Percentiles rank a stretch among this genome's conserved stretches.
These are phyloP conservation scores for Paraphaeosphaeria sporulosa DNA, from an alignment of 2,329 filamentous ascomycete species.

Conservation along the genomic window DNA sequence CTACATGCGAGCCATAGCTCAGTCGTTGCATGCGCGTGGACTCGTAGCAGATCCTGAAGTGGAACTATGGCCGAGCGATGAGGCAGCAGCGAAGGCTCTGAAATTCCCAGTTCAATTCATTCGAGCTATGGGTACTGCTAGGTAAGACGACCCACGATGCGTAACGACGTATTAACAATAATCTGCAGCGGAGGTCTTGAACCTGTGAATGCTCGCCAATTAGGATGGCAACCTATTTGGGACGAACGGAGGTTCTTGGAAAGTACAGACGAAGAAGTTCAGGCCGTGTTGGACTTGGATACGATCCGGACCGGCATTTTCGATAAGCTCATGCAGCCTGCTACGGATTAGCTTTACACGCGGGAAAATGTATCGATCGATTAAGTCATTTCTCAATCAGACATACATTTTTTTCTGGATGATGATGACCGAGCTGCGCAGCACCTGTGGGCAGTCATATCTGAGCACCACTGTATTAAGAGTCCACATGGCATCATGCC, in stretches of 20 bases:
- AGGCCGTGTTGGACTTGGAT: slow-evolving; percentile 18
- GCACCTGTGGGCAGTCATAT: neutral
- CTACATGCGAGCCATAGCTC: slow-evolving; percentile 16
- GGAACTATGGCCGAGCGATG: slow-evolving; percentile 20
- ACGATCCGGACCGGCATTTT: slow-evolving; percentile 16
- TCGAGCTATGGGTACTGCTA: slow-evolving; percentile 16
- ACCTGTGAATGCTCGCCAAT: slow-evolving; percentile 15
- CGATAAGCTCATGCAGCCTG: slow-evolving; percentile 6
- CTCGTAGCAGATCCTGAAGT: slow-evolving; percentile 13
- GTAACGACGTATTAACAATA: slow-evolving; percentile 6
- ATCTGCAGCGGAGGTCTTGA: slow-evolving; percentile 19
- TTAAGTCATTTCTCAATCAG: neutral
- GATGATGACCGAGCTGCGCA: too few species aligned
- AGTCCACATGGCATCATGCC: neutral
- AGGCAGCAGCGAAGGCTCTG: slow-evolving; percentile 19
- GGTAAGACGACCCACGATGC: neutral
- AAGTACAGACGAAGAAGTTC: slow-evolving; percentile 20
- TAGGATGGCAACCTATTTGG: slow-evolving; percentile 25
- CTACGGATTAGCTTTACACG: neutral
- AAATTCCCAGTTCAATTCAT: slow-evolving; percentile 14
- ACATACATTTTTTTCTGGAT: too few species aligned
- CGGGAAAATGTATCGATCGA: neutral
- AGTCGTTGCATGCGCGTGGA: slow-evolving; percentile 18
- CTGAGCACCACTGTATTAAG: too few species aligned
- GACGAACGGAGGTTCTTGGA: slow-evolving; percentile 20